These are phyloP conservation scores for Barnettozyma vustinii DNA, from an alignment of 805 yeast genomes.

Conservation along the genomic window DNA sequence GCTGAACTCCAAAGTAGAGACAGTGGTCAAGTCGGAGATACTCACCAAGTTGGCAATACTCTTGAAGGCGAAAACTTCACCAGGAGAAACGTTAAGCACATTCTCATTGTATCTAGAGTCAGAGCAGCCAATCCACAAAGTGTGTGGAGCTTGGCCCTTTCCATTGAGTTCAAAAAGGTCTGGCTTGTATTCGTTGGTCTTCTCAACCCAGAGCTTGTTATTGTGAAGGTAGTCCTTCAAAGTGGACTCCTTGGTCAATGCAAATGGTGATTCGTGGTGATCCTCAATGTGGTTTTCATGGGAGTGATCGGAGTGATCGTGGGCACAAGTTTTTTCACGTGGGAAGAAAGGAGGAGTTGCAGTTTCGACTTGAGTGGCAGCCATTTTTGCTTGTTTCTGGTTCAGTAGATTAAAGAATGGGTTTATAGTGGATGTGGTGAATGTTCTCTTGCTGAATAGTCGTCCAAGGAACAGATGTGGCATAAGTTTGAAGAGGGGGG, in stretches of 20 bases:
- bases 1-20: constrained; percentile 83
- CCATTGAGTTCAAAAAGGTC: constrained; percentile 41
- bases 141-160: constrained; percentile 86
- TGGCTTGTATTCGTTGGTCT: constrained; percentile 23
- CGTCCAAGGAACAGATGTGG: neutral
- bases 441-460: neutral
- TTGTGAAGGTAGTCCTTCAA: constrained; percentile 43
- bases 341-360: constrained; percentile 2
- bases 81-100: constrained; percentile 74
- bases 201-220: constrained; percentile 42
- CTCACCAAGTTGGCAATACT: constrained; percentile 79
- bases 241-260: constrained; percentile 41
- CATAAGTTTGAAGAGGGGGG: neutral
- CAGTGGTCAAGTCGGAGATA: constrained; percentile 61
- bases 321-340: constrained; percentile 6
- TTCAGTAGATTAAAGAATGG: constrained; percentile 4
- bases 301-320: constrained; percentile 6
- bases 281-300: neutral
- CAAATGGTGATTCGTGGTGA: constrained; percentile 20
- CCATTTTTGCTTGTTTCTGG: constrained; percentile 3
- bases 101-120: constrained; percentile 87
- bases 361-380: constrained; percentile 6
- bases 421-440: neutral
- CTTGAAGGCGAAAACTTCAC: constrained; percentile 85
- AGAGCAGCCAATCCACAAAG: constrained; percentile 91